phyloP scores from a whole-genome alignment of 306 rosid species.

The Inga laurina region DNA sequence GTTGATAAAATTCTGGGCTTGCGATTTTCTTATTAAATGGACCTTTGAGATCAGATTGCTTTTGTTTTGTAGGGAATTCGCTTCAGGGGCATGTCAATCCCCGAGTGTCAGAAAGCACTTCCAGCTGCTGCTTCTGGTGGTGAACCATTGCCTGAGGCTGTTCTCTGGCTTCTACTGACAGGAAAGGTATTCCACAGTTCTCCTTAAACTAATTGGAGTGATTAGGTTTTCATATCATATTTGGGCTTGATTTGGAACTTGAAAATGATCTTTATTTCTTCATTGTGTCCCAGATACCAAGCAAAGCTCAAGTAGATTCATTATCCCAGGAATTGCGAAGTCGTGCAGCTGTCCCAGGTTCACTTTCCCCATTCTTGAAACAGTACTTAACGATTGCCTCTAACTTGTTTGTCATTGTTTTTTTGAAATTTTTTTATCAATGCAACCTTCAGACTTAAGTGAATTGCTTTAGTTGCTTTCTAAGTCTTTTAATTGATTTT shows the following conservation, averaged over 20 bases:
- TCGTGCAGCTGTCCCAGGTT: constrained; percentile 93
- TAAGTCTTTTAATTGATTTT: background rate
- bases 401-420: constrained; percentile 3
- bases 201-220: constrained; percentile 28
- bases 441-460: background rate
- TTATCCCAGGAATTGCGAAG: constrained; percentile 76
- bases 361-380: background rate
- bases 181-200: constrained; percentile 65
- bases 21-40: constrained; percentile 28
- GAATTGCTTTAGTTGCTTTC: constrained; percentile 6
- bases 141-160: constrained; percentile 95
- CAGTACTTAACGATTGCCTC: constrained; percentile 3
- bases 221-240: constrained; percentile 20
- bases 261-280: constrained; percentile 18
- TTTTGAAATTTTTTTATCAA: constrained; percentile 2
- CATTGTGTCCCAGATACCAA: constrained; percentile 68
- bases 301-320: constrained; percentile 87
- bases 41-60: constrained; percentile 33
- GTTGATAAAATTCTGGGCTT: constrained; percentile 19
- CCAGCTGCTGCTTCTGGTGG: constrained; percentile 91
- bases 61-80: constrained; percentile 84
- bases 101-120: constrained; percentile 85
- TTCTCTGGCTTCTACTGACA: constrained; percentile 91
- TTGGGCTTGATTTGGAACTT: constrained; percentile 1
- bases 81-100: constrained; percentile 84